Evolutionary conservation across 441 rosid species (phyloP).

Genomic region (Croton laevigatus): DNA sequence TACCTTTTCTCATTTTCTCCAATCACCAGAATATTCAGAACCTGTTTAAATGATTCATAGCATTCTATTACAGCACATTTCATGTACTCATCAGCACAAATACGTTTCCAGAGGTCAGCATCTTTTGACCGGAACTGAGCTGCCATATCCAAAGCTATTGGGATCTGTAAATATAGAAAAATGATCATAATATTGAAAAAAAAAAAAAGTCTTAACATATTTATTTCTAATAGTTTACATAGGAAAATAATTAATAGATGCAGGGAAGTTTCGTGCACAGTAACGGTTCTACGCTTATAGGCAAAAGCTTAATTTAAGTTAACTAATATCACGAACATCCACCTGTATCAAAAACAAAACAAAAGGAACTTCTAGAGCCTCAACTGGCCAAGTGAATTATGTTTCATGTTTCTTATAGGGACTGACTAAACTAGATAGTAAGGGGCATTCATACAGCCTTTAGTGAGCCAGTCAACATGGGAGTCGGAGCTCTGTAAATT

Average conservation of each 20-base stretch:
- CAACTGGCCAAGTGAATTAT: neutral
- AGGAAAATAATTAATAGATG: neutral
- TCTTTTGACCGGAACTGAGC: conserved; percentile 82
- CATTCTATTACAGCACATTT: conserved; percentile 98
- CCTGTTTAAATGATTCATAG: conserved; percentile 90
- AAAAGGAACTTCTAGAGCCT: neutral
- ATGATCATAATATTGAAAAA: conserved; percentile 20
- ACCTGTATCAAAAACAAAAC: neutral
- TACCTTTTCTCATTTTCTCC: conserved; percentile 98
- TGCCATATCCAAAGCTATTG: conserved; percentile 97
- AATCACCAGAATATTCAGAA: conserved; percentile 69
- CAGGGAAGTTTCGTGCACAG: neutral
- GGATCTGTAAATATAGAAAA: conserved; percentile 56
- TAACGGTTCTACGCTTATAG: neutral
- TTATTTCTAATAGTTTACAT: neutral
- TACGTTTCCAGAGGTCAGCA: conserved; percentile 97
- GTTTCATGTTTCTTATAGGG: neutral
- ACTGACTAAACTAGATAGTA: neutral
- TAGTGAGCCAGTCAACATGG: neutral
- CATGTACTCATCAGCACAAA: conserved; percentile 96
- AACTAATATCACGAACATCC: neutral
- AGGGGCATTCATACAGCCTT: neutral
- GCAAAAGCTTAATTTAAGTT: neutral
- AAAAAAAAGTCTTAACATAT: conserved; percentile 1
- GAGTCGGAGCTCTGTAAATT: neutral